These are phyloP conservation scores for Setaria viridis DNA, from an alignment of 202 grass and related monocot species.

Conservation along the genomic window DNA sequence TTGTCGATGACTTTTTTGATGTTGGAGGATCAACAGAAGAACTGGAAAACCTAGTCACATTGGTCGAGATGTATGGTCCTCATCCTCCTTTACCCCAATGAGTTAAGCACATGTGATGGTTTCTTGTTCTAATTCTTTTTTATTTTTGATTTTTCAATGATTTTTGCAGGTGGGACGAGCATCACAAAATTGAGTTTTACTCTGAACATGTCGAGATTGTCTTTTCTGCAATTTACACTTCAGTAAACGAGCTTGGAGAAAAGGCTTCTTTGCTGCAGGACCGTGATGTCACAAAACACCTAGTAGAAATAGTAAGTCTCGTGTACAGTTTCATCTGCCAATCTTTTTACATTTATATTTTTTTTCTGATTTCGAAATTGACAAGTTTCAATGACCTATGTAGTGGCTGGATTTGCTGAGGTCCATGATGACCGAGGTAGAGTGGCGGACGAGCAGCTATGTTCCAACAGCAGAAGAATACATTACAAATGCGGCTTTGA, in stretches of 20 bases:
- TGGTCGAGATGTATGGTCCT: conserved; percentile 64
- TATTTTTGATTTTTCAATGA: neutral
- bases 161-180: conserved; percentile 66
- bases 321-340: neutral
- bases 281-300: conserved; percentile 55
- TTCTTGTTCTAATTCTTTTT: neutral
- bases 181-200: conserved; percentile 54
- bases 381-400: neutral
- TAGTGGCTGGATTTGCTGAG: conserved; percentile 66
- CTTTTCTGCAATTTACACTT: conserved; percentile 56
- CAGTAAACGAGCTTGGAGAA: conserved; percentile 61
- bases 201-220: conserved; percentile 77
- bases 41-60: conserved; percentile 62
- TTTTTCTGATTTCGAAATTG: neutral
- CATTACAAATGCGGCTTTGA: conserved; percentile 59
- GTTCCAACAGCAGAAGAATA: conserved; percentile 63
- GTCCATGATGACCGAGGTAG: conserved; percentile 74
- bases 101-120: neutral
- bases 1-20: conserved; percentile 90
- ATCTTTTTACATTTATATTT: neutral
- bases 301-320: conserved; percentile 43
- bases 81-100: neutral
- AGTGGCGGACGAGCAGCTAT: conserved; percentile 47
- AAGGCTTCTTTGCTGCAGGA: conserved; percentile 58
- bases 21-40: conserved; percentile 80